These are phyloP conservation scores for Tillandsia leiboldiana DNA, from an alignment of 176 grass and related monocot species.

Conservation along the genomic window DNA sequence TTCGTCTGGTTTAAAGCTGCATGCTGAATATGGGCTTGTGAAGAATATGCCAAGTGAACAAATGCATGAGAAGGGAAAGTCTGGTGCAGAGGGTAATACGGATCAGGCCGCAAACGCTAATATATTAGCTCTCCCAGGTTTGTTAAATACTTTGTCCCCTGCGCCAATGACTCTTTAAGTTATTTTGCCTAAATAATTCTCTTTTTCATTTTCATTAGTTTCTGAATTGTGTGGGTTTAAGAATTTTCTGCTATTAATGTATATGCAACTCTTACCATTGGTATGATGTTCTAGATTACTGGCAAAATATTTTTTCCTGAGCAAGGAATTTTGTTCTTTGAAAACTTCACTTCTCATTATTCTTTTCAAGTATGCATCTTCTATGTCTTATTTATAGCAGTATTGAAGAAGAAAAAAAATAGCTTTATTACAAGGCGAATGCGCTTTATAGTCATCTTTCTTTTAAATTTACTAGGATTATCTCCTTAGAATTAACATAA, in stretches of 20 bases:
- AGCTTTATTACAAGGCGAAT: not conserved
- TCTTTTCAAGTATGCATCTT: too few relatives aligned
- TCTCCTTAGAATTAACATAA: too few relatives aligned
- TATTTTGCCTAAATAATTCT: too few relatives aligned
- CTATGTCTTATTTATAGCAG: too few relatives aligned
- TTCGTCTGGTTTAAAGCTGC: conserved; percentile 24
- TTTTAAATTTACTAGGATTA: too few relatives aligned
- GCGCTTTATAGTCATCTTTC: not conserved
- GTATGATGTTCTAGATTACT: too few relatives aligned
- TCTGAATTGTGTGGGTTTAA: not conserved
- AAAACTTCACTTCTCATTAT: too few relatives aligned
- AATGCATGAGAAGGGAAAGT: conserved; percentile 6
- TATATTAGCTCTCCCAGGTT: conserved; percentile 51
- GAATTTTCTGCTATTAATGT: too few relatives aligned
- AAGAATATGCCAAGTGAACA: conserved; percentile 48
- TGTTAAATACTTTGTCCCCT: conserved; percentile 5
- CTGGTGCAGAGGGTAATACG: conserved; percentile 29
- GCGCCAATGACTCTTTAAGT: not conserved
- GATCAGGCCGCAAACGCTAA: conserved; percentile 16
- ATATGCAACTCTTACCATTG: too few relatives aligned
- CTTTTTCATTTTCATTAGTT: not conserved
- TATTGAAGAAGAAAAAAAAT: too few relatives aligned
- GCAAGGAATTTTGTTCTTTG: too few relatives aligned
- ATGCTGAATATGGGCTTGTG: conserved; percentile 59
- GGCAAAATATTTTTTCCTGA: too few relatives aligned